A percentile compares a stretch with the other conserved stretches of the same genome.
phyloP scores from a whole-genome alignment of 345 rosid genomes.

The Camelina laxa region DNA sequence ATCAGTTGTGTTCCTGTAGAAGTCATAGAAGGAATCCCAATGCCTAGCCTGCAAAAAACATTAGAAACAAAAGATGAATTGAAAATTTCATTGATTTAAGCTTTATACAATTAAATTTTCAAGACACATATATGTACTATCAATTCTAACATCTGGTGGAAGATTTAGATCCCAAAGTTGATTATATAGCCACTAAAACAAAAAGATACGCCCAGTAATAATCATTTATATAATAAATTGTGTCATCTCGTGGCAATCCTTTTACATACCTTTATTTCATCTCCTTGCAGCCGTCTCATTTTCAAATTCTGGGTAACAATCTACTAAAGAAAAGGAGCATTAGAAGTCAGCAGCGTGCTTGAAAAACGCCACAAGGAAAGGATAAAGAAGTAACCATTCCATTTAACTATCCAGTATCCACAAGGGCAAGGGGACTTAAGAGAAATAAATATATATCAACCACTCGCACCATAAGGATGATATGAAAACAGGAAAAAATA shows the following conservation, averaged over 20 bases:
- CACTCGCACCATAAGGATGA: constrained; percentile 1
- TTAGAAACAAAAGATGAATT: constrained; percentile 17
- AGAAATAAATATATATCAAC: constrained; percentile 19
- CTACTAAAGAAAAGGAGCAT: constrained; percentile 54
- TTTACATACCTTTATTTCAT: constrained; percentile 79
- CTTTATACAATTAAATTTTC: not conserved
- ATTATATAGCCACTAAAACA: constrained; percentile 6
- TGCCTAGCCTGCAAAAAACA: constrained; percentile 72
- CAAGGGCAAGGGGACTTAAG: not conserved
- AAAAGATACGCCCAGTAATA: not conserved
- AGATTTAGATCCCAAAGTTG: constrained; percentile 1
- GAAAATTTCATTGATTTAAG: not conserved
- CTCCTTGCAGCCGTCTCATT: constrained; percentile 83
- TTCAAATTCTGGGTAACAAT: constrained; percentile 78
- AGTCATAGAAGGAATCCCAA: constrained; percentile 91
- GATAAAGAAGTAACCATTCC: constrained; percentile 3
- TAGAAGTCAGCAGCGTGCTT: constrained; percentile 38
- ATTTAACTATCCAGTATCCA: not conserved
- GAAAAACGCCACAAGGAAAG: not conserved
- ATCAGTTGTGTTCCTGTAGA: constrained; percentile 91
- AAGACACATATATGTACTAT: not conserved
- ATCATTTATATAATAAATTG: not conserved
- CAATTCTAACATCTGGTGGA: not conserved
- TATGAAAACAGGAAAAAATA: constrained; percentile 2
- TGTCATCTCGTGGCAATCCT: not conserved